Evolutionary conservation across 345 rosid species (phyloP), one percentile per base, ranked within the genome.

Genomic region (Syzygium aromaticum): DNA sequence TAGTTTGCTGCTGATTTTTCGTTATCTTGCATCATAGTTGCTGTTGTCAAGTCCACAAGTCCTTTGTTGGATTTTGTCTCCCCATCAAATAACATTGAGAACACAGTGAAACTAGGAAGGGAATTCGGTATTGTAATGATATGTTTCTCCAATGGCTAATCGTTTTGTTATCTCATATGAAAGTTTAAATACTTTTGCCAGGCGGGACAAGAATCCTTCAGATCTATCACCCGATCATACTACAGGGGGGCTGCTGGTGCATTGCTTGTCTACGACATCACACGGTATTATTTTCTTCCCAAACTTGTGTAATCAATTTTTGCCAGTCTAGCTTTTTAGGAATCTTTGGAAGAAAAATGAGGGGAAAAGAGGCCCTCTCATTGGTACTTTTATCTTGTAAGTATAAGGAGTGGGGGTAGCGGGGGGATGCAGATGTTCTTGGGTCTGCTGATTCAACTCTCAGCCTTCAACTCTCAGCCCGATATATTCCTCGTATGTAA

Each of bases 231-330:
- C 16, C 94, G 99, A 91, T 98, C 99, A 23, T 98, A 98, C 87
- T 98, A 98, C 84, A 91, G 98, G 89, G 99, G 99, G 1, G 99
- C 99, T 88, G 99, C 99, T 15, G 99, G 99, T 85, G 99, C 99
- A 30, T 94, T 98, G 93, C 98, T 98, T 73, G 99, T 98, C 87
- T 98, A 98, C 84, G 99, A 98, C 91, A 95, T 98, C 89, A 98
- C 99, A 87, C 95, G 99, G 99, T 93, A 86, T 17, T 40, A 1
- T 21, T 52, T 61, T 6, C 25, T 46, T 27, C 49, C 25, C 10
- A 4, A 38, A 19, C 82, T 73, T 73, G 49, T 73, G 27, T 73
- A 38, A 73, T 73, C 27, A 19, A 19, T 38, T 40, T 73, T 73
- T 17, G 82, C 7, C 23, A 73, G 27, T 73, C 82, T 38, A 73